Percentiles rank a stretch among this genome's conserved stretches.
These are phyloP conservation scores for Arthroderma uncinatum DNA, from an alignment of 2,329 filamentous ascomycete genomes.

Conservation along the genomic window DNA sequence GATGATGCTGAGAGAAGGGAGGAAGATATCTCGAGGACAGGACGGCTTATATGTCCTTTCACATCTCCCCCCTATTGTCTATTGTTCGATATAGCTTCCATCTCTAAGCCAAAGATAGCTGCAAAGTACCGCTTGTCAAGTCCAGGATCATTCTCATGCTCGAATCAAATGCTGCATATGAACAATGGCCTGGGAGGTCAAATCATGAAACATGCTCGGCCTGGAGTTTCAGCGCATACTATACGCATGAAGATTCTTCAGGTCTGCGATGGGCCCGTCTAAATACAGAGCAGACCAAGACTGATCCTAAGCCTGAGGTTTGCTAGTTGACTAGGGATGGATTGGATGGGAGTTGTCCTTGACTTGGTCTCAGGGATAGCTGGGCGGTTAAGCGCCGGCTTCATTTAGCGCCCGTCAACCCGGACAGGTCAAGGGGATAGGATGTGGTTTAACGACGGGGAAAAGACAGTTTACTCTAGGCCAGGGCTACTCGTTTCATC, in stretches of 20 bases:
- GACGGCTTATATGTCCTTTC: constrained; percentile 1
- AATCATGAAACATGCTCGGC: not conserved
- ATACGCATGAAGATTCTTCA: not conserved
- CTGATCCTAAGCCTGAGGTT: not conserved
- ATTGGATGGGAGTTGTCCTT: not conserved
- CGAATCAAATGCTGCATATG: not conserved
- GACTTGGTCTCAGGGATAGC: not conserved
- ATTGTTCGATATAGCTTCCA: not conserved
- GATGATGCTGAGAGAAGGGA: constrained; percentile 3
- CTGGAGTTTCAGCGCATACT: not conserved
- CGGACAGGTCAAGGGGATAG: not conserved
- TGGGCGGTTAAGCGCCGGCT: not conserved
- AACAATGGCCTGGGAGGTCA: not conserved
- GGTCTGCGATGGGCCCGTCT: not conserved
- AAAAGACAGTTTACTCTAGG: not conserved
- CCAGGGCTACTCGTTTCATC: not conserved
- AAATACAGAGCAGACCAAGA: not conserved
- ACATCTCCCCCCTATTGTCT: not conserved
- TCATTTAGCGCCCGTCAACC: not conserved
- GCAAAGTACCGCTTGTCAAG: not conserved
- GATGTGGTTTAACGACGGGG: not conserved
- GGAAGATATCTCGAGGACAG: not conserved
- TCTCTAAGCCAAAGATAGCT: not conserved
- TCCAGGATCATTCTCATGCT: not conserved
- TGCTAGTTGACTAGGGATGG: not conserved